phyloP scores from a whole-genome alignment of 2,329 filamentous ascomycete species.

The Plectosphaerella plurivora region DNA sequence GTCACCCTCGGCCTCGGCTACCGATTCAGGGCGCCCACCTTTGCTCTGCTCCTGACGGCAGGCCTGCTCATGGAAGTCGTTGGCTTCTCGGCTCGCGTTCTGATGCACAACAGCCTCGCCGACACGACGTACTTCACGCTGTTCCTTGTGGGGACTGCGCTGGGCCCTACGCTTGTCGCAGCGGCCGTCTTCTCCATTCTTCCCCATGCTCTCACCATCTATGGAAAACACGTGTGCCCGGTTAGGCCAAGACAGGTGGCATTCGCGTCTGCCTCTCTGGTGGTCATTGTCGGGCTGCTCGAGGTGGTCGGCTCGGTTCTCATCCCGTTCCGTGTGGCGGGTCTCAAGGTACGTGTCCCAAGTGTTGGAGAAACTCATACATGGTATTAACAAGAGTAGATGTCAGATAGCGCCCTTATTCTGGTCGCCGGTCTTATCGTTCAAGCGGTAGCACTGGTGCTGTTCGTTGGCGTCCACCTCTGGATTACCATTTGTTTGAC shows the following conservation, averaged over 20 bases:
- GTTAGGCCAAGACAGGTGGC: constrained; percentile 28
- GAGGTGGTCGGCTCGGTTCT: constrained; percentile 10
- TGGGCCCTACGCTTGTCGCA: constrained; percentile 42
- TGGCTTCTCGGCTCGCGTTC: constrained; percentile 40
- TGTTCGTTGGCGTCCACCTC: constrained; percentile 32
- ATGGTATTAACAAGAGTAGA: constrained; percentile 19
- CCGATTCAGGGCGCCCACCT: constrained; percentile 32
- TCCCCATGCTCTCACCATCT: constrained; percentile 41
- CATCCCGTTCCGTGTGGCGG: constrained; percentile 16
- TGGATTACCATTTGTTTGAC: constrained; percentile 35
- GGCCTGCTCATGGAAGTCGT: constrained; percentile 39
- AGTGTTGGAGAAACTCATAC: too few species aligned
- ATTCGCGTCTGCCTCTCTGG: constrained; percentile 26
- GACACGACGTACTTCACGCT: constrained; percentile 34
- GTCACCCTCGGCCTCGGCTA: constrained; percentile 30
- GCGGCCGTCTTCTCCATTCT: constrained; percentile 38
- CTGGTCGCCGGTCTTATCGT: constrained; percentile 40
- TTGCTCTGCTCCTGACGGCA: constrained; percentile 31
- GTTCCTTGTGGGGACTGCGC: constrained; percentile 39
- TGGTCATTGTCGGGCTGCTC: constrained; percentile 25
- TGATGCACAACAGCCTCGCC: constrained; percentile 29
- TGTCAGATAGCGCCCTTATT: constrained; percentile 28
- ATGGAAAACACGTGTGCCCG: constrained; percentile 36
- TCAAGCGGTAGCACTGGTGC: constrained; percentile 33
- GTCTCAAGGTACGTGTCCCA: not conserved